Evolutionary conservation across 352 stramenopile species (phyloP).

Genomic region (Phytophthora europaea): DNA sequence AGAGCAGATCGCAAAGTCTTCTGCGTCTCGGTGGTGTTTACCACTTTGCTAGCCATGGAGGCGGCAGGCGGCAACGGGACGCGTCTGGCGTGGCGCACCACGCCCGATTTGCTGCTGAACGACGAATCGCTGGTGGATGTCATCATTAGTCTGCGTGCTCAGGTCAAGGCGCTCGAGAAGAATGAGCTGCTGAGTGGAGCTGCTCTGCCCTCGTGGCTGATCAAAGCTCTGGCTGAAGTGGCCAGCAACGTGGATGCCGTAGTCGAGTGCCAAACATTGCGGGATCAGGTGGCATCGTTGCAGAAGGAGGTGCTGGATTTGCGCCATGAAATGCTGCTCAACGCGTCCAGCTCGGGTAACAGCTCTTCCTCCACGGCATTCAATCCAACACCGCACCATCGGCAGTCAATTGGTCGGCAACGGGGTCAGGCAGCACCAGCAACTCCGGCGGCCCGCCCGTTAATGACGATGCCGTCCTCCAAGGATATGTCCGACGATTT

Average conservation of each 20-base stretch:
- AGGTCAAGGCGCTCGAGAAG: constrained; percentile 77
- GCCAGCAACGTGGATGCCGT: constrained; percentile 84
- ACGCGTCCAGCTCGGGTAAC: constrained; percentile 50
- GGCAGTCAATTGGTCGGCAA: constrained; percentile 52
- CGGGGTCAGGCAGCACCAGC: constrained; percentile 14
- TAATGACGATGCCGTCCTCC: constrained; percentile 29
- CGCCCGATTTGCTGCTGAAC: constrained; percentile 82
- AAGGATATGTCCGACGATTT: constrained; percentile 40
- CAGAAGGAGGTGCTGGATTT: constrained; percentile 86
- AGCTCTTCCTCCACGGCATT: constrained; percentile 24
- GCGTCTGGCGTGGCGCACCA: constrained; percentile 67
- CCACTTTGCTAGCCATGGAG: constrained; percentile 28
- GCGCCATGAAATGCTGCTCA: constrained; percentile 80
- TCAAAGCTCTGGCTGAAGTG: constrained; percentile 81
- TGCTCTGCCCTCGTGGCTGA: constrained; percentile 72
- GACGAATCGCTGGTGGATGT: constrained; percentile 84
- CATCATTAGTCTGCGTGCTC: constrained; percentile 69
- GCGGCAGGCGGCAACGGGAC: constrained; percentile 52
- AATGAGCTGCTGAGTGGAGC: constrained; percentile 83
- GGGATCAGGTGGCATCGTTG: constrained; percentile 78
- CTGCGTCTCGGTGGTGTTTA: constrained; percentile 4
- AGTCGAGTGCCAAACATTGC: constrained; percentile 79
- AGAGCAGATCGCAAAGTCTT: neutral
- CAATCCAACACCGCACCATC: constrained; percentile 67
- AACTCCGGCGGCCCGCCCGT: constrained; percentile 6